Evolutionary conservation across 768 basidiomycete genomes (phyloP).

Genomic region (Leccinellum luteum): DNA sequence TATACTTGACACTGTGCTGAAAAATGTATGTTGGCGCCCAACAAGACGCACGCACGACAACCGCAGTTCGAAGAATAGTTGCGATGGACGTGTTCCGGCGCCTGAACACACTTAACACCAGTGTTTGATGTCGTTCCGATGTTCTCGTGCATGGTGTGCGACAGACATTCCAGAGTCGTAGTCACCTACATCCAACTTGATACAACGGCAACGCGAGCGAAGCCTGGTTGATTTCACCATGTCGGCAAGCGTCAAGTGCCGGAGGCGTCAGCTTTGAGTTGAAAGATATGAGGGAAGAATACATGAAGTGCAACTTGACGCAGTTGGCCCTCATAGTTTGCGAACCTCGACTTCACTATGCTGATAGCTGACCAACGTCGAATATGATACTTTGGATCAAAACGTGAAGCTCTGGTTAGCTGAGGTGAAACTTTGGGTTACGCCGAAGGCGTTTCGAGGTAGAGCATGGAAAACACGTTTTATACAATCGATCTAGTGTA

Average conservation of each 20-base stretch:
- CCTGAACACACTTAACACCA: neutral
- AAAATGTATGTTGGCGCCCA: conserved; percentile 22
- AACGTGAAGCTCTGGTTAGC: neutral
- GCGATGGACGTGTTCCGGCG: neutral
- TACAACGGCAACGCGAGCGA: neutral
- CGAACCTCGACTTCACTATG: neutral
- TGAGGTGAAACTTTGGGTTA: neutral
- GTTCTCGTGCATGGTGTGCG: neutral
- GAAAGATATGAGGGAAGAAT: neutral
- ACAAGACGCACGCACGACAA: conserved; percentile 22
- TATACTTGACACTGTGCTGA: conserved; percentile 5
- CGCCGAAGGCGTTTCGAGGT: neutral
- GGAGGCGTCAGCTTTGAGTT: neutral
- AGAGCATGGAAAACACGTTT: neutral
- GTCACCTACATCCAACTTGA: neutral
- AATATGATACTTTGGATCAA: neutral
- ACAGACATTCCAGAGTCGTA: neutral
- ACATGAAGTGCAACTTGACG: no score
- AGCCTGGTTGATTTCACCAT: neutral
- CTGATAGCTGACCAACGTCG: no score
- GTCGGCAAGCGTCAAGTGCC: neutral
- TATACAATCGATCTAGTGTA: neutral
- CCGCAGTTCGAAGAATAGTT: neutral
- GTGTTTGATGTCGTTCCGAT: neutral
- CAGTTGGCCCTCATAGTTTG: neutral